Conservation (phyloP, 192 early-diverging fungal genomes). For the Linnemannia zychae region DNA sequence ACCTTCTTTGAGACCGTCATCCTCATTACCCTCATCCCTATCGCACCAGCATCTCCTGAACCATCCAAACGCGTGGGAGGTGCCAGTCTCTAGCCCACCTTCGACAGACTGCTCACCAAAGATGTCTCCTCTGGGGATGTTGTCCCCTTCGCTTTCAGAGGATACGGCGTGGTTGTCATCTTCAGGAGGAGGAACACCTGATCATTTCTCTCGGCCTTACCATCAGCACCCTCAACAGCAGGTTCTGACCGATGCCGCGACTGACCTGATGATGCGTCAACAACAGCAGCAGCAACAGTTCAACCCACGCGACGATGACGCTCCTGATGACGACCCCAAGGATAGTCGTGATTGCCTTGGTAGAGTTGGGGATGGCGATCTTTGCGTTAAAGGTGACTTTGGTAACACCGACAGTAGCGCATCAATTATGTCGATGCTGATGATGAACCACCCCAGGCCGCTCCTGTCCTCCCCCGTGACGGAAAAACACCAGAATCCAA, state of each 20-base stretch:
- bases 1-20: not conserved
- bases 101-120: slow-evolving; percentile 3
- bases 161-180: slow-evolving; percentile 11
- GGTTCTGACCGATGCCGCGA: not conserved
- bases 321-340: not conserved
- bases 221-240: not conserved
- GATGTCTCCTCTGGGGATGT: slow-evolving; percentile 1
- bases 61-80: not conserved
- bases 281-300: not conserved
- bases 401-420: not conserved
- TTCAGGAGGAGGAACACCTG: not conserved
- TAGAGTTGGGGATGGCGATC: not conserved
- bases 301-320: not conserved
- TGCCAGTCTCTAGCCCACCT: not conserved
- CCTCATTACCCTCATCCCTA: not conserved
- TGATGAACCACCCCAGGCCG: not conserved
- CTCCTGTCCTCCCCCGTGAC: not conserved
- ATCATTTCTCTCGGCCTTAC: not conserved
- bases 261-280: not conserved
- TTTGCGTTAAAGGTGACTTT: not conserved
- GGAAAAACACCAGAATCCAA: not conserved
- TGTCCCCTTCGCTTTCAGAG: slow-evolving; percentile 1
- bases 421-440: not conserved
- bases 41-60: not conserved
- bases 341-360: not conserved